Conservation (phyloP, 768 basidiomycete genomes). For the Mycena polygramma region DNA sequence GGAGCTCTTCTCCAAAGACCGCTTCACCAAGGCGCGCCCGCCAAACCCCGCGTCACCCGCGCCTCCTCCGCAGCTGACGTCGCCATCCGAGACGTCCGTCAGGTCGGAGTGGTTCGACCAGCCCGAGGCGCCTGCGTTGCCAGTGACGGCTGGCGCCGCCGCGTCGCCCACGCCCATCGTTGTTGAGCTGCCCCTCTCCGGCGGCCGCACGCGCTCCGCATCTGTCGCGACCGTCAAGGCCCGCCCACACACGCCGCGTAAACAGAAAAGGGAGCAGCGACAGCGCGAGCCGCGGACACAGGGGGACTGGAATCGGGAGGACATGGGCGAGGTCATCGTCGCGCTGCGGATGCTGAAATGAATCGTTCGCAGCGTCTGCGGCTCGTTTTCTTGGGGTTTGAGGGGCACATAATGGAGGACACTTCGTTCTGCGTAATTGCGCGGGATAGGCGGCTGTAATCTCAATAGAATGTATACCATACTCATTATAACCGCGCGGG, state of each 20-base stretch:
- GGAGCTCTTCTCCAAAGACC: slow-evolving; percentile 17
- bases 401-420: too few species aligned
- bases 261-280: neutral
- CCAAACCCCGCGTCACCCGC: slow-evolving; percentile 2
- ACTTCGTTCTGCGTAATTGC: too few species aligned
- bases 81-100: slow-evolving; percentile 15
- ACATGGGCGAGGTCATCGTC: slow-evolving; percentile 32
- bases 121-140: neutral
- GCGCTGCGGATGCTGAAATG: slow-evolving; percentile 31
- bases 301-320: slow-evolving; percentile 32
- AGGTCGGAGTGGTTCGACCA: slow-evolving; percentile 34
- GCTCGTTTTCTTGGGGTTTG: neutral
- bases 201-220: slow-evolving; percentile 16
- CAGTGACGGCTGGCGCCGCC: too few species aligned
- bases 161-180: neutral
- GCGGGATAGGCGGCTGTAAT: too few species aligned
- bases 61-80: neutral
- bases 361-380: neutral
- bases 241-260: neutral
- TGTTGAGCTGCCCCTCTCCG: slow-evolving; percentile 11
- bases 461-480: too few species aligned
- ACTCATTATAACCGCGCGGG: too few species aligned
- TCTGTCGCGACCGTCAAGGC: slow-evolving; percentile 27
- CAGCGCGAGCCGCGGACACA: slow-evolving; percentile 5
- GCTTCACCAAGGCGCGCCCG: slow-evolving; percentile 2